A percentile compares a stretch with the other conserved stretches of the same genome.
Evolutionary conservation across 305 asterid species (phyloP).

Genomic region (Withania somnifera): DNA sequence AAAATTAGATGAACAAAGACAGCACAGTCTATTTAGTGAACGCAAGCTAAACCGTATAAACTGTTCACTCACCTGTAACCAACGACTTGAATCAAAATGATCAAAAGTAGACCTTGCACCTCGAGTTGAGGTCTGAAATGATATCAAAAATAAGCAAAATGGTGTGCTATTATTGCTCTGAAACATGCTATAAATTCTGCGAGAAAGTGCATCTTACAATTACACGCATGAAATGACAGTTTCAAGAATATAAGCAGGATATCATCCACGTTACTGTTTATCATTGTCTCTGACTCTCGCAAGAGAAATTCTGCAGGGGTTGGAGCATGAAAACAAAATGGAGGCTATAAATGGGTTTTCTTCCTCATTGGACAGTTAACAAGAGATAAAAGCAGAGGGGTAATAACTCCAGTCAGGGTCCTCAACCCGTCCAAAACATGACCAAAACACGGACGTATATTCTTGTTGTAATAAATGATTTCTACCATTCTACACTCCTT

Average conservation of each 20-base stretch:
- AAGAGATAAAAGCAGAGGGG: background rate
- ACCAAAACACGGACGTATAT: background rate
- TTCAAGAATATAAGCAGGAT: background rate
- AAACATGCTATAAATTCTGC: background rate
- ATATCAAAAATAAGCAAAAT: background rate
- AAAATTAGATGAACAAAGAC: background rate
- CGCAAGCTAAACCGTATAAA: slow-evolving; percentile 2
- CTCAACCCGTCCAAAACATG: background rate
- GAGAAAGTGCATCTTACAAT: background rate
- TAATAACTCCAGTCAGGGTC: background rate
- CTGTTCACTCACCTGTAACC: slow-evolving; percentile 63
- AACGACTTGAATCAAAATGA: slow-evolving; percentile 78
- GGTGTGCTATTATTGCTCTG: background rate
- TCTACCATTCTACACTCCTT: background rate
- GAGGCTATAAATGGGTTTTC: background rate
- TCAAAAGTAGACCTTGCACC: slow-evolving; percentile 83
- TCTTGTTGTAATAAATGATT: background rate
- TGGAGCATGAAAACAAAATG: background rate
- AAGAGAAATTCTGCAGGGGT: background rate
- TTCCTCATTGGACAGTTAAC: background rate
- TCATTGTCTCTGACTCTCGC: background rate
- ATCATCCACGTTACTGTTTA: background rate
- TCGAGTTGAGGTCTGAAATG: slow-evolving; percentile 67
- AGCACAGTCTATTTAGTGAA: slow-evolving; percentile 8
- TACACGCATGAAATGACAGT: background rate